Conservation (phyloP, 129 eudicot species). For the Deinandra increscens region DNA sequence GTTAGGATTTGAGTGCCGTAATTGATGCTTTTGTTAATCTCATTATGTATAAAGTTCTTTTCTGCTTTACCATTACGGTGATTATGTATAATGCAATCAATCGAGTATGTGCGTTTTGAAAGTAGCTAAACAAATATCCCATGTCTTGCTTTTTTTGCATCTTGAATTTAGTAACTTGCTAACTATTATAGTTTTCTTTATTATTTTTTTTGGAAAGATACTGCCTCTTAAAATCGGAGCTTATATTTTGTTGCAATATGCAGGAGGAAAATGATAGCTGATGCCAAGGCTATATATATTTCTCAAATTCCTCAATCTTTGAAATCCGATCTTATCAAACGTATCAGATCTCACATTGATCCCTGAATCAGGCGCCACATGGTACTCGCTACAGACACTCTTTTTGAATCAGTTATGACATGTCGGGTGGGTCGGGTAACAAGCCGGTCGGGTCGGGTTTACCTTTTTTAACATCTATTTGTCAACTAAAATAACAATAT, state of each 20-base stretch:
- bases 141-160: too few species aligned
- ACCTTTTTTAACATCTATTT: not conserved
- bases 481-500: not conserved
- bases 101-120: too few species aligned
- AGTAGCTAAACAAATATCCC: too few species aligned
- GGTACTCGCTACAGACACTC: slow-evolving; percentile 13
- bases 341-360: slow-evolving; percentile 41
- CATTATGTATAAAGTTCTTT: not conserved
- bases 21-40: not conserved
- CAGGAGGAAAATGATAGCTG: slow-evolving; percentile 75
- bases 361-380: slow-evolving; percentile 32
- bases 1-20: not conserved
- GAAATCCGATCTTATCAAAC: slow-evolving; percentile 62
- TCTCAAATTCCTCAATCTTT: slow-evolving; percentile 70
- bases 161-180: too few species aligned
- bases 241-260: slow-evolving; percentile 24
- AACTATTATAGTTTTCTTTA: too few species aligned
- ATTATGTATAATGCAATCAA: too few species aligned
- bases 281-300: slow-evolving; percentile 48
- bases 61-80: not conserved
- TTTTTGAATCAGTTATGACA: not conserved
- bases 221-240: not conserved
- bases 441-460: not conserved
- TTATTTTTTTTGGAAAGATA: not conserved
- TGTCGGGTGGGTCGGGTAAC: not conserved